phyloP scores from a whole-genome alignment of 768 basidiomycete species.

The Nidularia pulvinata region DNA sequence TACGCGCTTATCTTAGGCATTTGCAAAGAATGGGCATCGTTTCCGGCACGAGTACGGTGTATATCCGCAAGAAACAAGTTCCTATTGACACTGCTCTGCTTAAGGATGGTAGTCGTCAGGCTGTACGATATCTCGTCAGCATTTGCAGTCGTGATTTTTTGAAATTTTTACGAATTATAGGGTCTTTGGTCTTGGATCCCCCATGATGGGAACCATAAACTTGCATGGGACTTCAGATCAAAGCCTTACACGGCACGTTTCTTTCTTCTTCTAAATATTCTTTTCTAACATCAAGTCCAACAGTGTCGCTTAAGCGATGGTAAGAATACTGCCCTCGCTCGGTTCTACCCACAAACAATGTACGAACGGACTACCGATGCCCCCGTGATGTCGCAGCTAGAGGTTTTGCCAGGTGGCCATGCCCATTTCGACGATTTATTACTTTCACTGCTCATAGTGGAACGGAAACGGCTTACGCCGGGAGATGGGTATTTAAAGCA shows the following conservation, averaged over 20 bases:
- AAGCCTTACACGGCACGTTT: not conserved
- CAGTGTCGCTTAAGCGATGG: not conserved
- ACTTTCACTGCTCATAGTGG: slow-evolving; percentile 26
- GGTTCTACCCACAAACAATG: not conserved
- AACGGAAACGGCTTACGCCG: slow-evolving; percentile 24
- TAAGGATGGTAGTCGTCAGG: not conserved
- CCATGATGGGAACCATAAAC: not conserved
- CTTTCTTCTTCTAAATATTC: not conserved
- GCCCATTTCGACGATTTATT: slow-evolving; percentile 28
- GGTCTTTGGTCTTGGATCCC: too few relatives aligned
- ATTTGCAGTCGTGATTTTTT: not conserved
- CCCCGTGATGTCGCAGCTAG: slow-evolving; percentile 9
- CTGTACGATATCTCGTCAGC: not conserved
- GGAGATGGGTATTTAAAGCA: not conserved
- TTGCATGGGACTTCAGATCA: not conserved
- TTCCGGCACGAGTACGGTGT: not conserved
- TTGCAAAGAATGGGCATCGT: not conserved
- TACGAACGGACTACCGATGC: not conserved
- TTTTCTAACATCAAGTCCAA: not conserved
- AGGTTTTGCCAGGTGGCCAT: slow-evolving; percentile 20
- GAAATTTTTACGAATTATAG: not conserved
- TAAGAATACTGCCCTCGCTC: not conserved
- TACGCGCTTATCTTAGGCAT: not conserved
- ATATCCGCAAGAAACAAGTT: not conserved
- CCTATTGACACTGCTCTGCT: not conserved